These are phyloP conservation scores for Zygoascus hellenicus DNA, from an alignment of 1,139 yeast genomes.

Conservation along the genomic window DNA sequence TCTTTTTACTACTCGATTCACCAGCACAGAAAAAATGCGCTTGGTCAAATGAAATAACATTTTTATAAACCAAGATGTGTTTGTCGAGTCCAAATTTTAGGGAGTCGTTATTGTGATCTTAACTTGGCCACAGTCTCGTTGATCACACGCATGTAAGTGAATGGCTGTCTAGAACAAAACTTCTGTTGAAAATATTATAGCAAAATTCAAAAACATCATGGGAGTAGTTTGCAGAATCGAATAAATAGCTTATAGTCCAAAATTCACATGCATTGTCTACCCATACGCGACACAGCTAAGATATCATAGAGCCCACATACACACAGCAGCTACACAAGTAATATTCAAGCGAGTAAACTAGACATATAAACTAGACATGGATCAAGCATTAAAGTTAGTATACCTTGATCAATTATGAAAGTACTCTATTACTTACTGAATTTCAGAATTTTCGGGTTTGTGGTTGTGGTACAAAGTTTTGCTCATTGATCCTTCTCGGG, in stretches of 20 bases:
- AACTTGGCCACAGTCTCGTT: slow-evolving; percentile 30
- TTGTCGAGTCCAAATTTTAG: slow-evolving; percentile 55
- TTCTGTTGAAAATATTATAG: slow-evolving; percentile 31
- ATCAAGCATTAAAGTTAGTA: too few species aligned
- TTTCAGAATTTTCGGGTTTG: too few species aligned
- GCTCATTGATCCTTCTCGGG: too few species aligned
- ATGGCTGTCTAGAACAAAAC: slow-evolving; percentile 29
- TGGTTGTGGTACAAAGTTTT: too few species aligned
- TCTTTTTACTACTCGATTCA: slow-evolving; percentile 32
- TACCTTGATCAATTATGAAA: too few species aligned
- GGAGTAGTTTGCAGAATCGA: slow-evolving; percentile 37
- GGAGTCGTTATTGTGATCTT: slow-evolving; percentile 30
- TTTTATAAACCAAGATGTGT: slow-evolving; percentile 53
- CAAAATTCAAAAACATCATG: slow-evolving; percentile 38
- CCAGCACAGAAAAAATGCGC: slow-evolving; percentile 67
- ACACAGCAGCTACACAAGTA: slow-evolving; percentile 38
- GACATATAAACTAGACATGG: too few species aligned
- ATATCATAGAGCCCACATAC: slow-evolving; percentile 46
- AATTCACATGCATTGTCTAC: slow-evolving; percentile 39
- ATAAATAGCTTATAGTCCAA: slow-evolving; percentile 41
- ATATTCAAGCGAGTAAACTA: slow-evolving; percentile 43
- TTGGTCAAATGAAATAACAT: slow-evolving; percentile 40
- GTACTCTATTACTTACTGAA: too few species aligned
- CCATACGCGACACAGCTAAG: slow-evolving; percentile 45
- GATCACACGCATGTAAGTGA: slow-evolving; percentile 36